Evolutionary conservation across 139 green algal species (phyloP).

Genomic region (Ulvella scutata): DNA sequence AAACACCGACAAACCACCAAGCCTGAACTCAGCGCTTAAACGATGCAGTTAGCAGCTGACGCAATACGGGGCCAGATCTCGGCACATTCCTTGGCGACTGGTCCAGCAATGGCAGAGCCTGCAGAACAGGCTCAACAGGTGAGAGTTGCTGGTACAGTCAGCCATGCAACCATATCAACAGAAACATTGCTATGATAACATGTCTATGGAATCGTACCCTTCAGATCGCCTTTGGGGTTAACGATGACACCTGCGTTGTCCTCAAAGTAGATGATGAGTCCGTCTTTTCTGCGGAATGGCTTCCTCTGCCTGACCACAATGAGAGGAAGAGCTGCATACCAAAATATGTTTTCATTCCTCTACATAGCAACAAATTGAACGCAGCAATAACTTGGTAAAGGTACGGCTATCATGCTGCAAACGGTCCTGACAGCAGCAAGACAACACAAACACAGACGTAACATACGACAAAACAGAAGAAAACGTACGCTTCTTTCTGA

Average conservation of each 20-base stretch:
- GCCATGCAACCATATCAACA: no score
- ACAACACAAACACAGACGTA: background rate
- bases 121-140: slow-evolving; percentile 10
- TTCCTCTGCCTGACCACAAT: slow-evolving; percentile 97
- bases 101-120: slow-evolving; percentile 97
- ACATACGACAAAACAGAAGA: background rate
- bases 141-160: no score
- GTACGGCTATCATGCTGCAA: no score
- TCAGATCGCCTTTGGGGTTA: slow-evolving; percentile 99
- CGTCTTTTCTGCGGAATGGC: slow-evolving; percentile 95
- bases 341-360: no score
- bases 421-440: background rate
- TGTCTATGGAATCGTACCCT: slow-evolving; percentile 76
- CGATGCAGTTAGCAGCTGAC: slow-evolving; percentile 93
- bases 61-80: slow-evolving; percentile 98
- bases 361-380: no score
- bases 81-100: slow-evolving; percentile 98
- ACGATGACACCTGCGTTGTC: slow-evolving; percentile 99
- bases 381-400: no score
- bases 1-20: background rate
- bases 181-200: no score
- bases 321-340: slow-evolving; percentile 63
- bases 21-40: slow-evolving; percentile 35
- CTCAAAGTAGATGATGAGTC: slow-evolving; percentile 99
- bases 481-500: slow-evolving; percentile 91